A percentile compares a stretch with the other conserved stretches of the same genome.
Conservation (phyloP, 2,329 filamentous ascomycete genomes). For the Pestalotiopsis sp. region DNA sequence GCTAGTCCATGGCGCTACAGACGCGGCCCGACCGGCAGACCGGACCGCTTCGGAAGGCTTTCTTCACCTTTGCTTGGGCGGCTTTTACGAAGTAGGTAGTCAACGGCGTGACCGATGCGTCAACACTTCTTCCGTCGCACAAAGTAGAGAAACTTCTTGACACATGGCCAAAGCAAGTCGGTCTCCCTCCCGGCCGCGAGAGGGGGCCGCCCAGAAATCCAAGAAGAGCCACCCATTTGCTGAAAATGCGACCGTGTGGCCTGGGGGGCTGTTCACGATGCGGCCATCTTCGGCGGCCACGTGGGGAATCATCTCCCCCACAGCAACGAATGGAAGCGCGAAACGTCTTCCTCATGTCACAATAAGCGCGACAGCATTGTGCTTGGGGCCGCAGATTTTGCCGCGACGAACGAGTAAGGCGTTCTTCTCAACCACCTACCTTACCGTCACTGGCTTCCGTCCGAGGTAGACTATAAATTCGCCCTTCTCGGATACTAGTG, state of each 20-base stretch:
- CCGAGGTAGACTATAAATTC: neutral
- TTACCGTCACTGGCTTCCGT: neutral
- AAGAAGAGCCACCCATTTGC: neutral
- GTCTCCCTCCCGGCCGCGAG: constrained; percentile 4
- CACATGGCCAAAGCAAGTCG: neutral
- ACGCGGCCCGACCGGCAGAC: constrained; percentile 10
- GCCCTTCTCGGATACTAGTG: neutral
- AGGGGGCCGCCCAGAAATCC: neutral
- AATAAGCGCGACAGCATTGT: constrained; percentile 2
- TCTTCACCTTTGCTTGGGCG: neutral
- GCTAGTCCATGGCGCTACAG: neutral
- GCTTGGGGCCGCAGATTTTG: neutral
- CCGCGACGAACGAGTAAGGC: neutral
- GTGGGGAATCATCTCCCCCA: neutral
- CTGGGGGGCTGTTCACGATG: neutral
- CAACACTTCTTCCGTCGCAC: neutral
- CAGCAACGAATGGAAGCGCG: constrained; percentile 9
- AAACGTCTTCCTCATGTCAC: neutral
- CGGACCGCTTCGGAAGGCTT: constrained; percentile 9
- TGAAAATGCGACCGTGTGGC: neutral
- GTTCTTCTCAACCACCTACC: neutral
- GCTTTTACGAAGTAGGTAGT: neutral
- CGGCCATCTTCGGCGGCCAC: constrained; percentile 4
- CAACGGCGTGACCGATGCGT: neutral
- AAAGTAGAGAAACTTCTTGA: constrained; percentile 4